Evolutionary conservation across 1,139 yeast species (phyloP).

Genomic region (Arxiozyma slooffiae): DNA sequence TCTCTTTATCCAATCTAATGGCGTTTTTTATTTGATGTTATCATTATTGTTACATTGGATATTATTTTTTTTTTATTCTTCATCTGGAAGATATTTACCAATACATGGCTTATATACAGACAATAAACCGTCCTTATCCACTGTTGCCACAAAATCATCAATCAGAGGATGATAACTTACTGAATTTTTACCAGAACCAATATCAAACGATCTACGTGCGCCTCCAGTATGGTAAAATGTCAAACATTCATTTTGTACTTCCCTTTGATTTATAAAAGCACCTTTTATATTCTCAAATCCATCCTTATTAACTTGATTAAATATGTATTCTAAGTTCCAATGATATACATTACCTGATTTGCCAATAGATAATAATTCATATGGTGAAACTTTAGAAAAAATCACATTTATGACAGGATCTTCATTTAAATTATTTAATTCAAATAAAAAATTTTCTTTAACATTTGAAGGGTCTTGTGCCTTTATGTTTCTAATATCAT

Average conservation of each 20-base stretch:
- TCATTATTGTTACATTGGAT: not conserved
- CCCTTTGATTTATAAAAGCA: conserved; percentile 12
- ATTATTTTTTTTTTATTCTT: conserved; percentile 5
- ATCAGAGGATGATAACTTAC: conserved; percentile 23
- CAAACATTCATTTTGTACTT: conserved; percentile 19
- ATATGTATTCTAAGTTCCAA: conserved; percentile 24
- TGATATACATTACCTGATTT: conserved; percentile 27
- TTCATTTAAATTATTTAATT: conserved; percentile 18
- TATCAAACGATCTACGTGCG: conserved; percentile 19
- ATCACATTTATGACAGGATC: conserved; percentile 22
- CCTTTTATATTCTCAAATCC: conserved; percentile 13
- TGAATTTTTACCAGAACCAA: conserved; percentile 15
- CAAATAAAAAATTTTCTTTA: conserved; percentile 13
- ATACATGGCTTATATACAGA: conserved; percentile 27
- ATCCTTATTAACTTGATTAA: conserved; percentile 12
- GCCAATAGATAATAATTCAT: conserved; percentile 25
- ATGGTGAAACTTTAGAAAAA: conserved; percentile 20
- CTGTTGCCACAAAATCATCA: conserved; percentile 21
- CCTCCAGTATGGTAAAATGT: conserved; percentile 29
- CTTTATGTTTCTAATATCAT: conserved; percentile 25
- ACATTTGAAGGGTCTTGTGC: conserved; percentile 10
- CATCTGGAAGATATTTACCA: conserved; percentile 17
- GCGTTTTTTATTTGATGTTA: not conserved
- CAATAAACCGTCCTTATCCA: conserved; percentile 25
- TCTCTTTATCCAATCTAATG: too few relatives aligned